Conservation (phyloP, 2,329 filamentous ascomycete species). For the Fonsecaea nubica region DNA sequence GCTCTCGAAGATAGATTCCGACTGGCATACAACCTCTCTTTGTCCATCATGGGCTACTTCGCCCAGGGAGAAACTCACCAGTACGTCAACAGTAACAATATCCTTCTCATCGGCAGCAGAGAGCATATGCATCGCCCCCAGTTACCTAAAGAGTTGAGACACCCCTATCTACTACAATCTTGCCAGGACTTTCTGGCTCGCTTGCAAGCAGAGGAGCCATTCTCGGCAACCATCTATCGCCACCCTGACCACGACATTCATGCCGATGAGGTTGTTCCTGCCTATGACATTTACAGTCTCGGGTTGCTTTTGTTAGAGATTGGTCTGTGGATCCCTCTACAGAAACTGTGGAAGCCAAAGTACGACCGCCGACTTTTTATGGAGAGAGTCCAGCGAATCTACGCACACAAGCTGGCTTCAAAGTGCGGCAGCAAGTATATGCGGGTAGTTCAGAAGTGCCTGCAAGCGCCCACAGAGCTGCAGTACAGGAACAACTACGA, state of each 20-base stretch:
- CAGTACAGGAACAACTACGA: constrained; percentile 37
- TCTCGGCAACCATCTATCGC: constrained; percentile 65
- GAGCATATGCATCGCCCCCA: constrained; percentile 42
- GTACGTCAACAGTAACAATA: constrained; percentile 69
- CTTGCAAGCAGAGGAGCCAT: constrained; percentile 44
- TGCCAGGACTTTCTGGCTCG: constrained; percentile 38
- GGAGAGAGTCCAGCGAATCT: constrained; percentile 67
- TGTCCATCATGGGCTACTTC: constrained; percentile 64
- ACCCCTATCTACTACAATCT: constrained; percentile 38
- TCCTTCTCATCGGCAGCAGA: constrained; percentile 59
- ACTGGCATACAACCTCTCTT: constrained; percentile 64
- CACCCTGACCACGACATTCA: constrained; percentile 56
- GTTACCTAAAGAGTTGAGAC: constrained; percentile 44
- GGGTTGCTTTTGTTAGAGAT: constrained; percentile 68
- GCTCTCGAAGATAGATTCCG: constrained; percentile 67
- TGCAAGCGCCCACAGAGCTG: constrained; percentile 59
- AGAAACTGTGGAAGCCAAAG: constrained; percentile 68
- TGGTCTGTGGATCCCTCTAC: constrained; percentile 68
- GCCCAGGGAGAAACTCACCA: constrained; percentile 64
- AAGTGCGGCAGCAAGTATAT: constrained; percentile 70
- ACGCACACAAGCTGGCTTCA: constrained; percentile 65
- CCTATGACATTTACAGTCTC: constrained; percentile 66
- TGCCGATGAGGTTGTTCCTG: constrained; percentile 38
- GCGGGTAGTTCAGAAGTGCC: constrained; percentile 66
- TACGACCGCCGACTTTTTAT: constrained; percentile 69